These are phyloP conservation scores for Ilex asprella DNA, from an alignment of 257 asterid species.

Conservation along the genomic window DNA sequence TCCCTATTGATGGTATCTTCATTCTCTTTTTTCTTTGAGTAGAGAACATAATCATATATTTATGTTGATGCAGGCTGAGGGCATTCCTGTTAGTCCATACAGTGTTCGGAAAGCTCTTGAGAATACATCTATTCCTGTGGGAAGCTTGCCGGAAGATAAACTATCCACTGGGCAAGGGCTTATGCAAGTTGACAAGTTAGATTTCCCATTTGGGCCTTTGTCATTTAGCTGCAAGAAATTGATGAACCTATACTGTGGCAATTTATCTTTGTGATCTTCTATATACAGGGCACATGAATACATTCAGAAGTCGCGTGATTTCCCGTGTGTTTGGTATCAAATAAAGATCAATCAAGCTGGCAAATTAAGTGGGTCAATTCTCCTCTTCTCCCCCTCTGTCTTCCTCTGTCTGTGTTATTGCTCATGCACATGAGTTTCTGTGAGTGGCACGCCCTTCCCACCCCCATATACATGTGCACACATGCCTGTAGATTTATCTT, in stretches of 20 bases:
- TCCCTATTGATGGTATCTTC: slow-evolving; percentile 5
- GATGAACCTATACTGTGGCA: slow-evolving; percentile 16
- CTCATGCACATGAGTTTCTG: not conserved
- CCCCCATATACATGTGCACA: not conserved
- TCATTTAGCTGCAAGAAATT: slow-evolving; percentile 19
- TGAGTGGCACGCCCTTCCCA: no score
- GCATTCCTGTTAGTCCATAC: slow-evolving; percentile 82
- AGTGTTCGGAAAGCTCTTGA: slow-evolving; percentile 86
- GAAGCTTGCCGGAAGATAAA: slow-evolving; percentile 78
- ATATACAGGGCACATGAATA: slow-evolving; percentile 83
- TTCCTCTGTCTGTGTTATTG: not conserved
- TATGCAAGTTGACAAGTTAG: slow-evolving; percentile 95
- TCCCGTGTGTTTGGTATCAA: slow-evolving; percentile 73
- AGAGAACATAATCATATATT: not conserved
- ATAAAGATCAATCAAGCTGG: slow-evolving; percentile 71
- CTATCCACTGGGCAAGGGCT: slow-evolving; percentile 91
- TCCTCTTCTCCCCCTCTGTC: not conserved
- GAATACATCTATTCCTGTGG: slow-evolving; percentile 77
- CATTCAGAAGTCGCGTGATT: slow-evolving; percentile 51
- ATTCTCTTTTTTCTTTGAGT: not conserved
- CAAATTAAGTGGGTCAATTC: slow-evolving; percentile 49
- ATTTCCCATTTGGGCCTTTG: slow-evolving; percentile 22
- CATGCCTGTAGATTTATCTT: not conserved
- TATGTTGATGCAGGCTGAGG: slow-evolving; percentile 62
- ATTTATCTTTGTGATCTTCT: slow-evolving; percentile 20